Evolutionary conservation across 768 basidiomycete genomes (phyloP), one percentile per base, ranked within the genome.

Genomic region (Sporobolomyces roseus): DNA sequence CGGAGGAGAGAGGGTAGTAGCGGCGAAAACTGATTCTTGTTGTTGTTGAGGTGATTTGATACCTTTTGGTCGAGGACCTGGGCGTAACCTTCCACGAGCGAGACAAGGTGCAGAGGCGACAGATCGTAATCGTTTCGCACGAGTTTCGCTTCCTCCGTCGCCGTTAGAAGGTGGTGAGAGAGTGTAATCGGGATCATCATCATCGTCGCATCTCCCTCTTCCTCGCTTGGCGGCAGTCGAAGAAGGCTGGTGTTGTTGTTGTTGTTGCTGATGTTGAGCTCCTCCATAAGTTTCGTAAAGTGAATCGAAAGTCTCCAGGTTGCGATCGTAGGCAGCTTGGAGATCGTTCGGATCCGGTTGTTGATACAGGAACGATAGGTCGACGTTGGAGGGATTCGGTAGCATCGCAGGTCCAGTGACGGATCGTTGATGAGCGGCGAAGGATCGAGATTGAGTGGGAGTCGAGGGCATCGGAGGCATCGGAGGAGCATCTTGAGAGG

Each of bases 31-130:
- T 1, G 68, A 68, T 45, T 73, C 52, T 63, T 70, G 72, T 65
- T 72, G 56, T 66, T 74, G 70, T 59, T 70, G 70, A 9, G 77
- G 77, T 17, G 77, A 76, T 65, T 77, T 78, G 46, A 70, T 36
- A 29, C 38, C 66, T 65, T 79, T 79, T 3, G 79, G 78, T 36
- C 75, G 76, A 23, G 79, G 79, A 6, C 79, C 79, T 1, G 79
- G 79, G 38, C 76, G 71, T 45, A 80, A 55, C 17, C 77, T 70
- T 43, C 77, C 45, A 1, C 52, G 45, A 2, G 67, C 61, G 6
- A 73, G 64, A 29, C 63, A 68, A 2, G 71, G 71, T 21, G 71
- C 71, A 12, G 71, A 73, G 0, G 71, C 71, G 16, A 73, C 71
- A 21, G 71, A 63, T 2, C 71, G 71, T 2, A 73, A 62, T 1